Conservation (phyloP, 2,329 filamentous ascomycete genomes). For the Akanthomyces dipterigenus region DNA sequence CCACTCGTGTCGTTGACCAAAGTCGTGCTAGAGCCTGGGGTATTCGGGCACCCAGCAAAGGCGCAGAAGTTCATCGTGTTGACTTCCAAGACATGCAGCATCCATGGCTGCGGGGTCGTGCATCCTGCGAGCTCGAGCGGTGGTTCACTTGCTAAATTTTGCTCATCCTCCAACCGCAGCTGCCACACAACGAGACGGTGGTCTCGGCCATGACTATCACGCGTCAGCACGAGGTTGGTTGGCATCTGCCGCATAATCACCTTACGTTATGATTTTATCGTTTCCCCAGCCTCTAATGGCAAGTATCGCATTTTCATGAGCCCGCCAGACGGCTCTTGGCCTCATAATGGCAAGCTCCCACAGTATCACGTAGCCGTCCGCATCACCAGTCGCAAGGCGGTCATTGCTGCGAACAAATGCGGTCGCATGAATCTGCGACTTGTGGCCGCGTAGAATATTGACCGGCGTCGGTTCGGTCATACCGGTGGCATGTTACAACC, state of each 20-base stretch:
- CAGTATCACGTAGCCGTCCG: conserved; percentile 78
- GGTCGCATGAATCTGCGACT: conserved; percentile 69
- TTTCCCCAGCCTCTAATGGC: conserved; percentile 63
- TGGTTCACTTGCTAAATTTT: conserved; percentile 56
- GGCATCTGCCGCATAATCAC: conserved; percentile 16
- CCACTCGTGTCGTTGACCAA: conserved; percentile 11
- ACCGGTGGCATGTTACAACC: not conserved
- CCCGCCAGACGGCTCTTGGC: conserved; percentile 76
- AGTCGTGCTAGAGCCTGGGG: not conserved
- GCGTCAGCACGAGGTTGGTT: not conserved
- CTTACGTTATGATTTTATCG: conserved; percentile 79
- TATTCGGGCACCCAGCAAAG: conserved; percentile 56
- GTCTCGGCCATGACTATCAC: conserved; percentile 72
- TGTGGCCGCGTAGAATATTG: conserved; percentile 77
- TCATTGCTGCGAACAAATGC: conserved; percentile 66
- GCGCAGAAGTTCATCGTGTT: conserved; percentile 95
- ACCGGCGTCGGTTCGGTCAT: conserved; percentile 33
- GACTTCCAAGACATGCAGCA: conserved; percentile 76
- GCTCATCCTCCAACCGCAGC: conserved; percentile 53
- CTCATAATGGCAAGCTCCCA: conserved; percentile 83
- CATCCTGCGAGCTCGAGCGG: conserved; percentile 58
- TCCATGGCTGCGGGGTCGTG: conserved; percentile 63
- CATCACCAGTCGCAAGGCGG: conserved; percentile 78
- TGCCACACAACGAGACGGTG: conserved; percentile 83
- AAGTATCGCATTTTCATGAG: conserved; percentile 72